phyloP scores from a whole-genome alignment of 1,284 basidiomycete genomes.

The Puccinia horiana region DNA sequence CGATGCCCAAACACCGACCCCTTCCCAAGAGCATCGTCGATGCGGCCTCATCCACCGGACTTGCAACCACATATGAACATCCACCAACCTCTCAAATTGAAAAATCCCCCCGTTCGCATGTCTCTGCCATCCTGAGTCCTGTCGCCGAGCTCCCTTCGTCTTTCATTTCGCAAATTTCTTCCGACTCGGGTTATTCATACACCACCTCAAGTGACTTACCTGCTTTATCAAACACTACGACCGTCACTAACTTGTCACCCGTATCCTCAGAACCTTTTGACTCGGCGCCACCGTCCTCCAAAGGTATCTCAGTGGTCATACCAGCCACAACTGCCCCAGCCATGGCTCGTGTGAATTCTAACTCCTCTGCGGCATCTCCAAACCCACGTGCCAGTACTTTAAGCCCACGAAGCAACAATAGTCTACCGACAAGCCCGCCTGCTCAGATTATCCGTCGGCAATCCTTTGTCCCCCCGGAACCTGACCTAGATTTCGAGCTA shows the following conservation, averaged over 20 bases:
- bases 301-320: neutral
- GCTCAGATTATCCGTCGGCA: neutral
- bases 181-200: neutral
- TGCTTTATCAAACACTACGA: neutral
- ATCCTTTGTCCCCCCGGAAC: neutral
- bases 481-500: conserved; percentile 41
- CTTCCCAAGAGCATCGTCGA: neutral
- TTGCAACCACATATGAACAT: neutral
- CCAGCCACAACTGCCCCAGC: neutral
- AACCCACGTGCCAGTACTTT: neutral
- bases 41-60: neutral
- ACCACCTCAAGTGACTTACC: neutral
- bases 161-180: neutral
- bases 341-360: neutral
- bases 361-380: neutral
- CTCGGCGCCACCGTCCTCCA: neutral
- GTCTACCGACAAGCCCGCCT: neutral
- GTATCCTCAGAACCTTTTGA: neutral
- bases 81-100: neutral
- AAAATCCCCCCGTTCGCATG: neutral
- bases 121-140: neutral
- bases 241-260: neutral
- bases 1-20: neutral
- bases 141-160: neutral
- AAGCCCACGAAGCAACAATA: neutral